Conservation (phyloP, 2,329 filamentous ascomycete genomes). For the Aspergillus fumigatiaffinis region DNA sequence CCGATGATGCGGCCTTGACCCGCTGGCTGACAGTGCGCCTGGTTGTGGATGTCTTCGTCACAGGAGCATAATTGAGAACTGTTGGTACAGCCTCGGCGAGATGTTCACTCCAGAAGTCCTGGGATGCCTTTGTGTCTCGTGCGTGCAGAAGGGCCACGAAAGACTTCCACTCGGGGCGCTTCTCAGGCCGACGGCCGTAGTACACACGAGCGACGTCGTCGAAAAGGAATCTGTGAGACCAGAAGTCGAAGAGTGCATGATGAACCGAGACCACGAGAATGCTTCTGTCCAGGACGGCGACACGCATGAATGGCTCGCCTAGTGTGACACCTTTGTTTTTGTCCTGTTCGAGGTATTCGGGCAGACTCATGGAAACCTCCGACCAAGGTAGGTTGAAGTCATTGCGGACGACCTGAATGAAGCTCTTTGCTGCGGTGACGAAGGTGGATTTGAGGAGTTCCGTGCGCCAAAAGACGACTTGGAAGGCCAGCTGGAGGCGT, state of each 20-base stretch:
- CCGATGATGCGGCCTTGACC: neutral
- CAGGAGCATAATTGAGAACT: constrained; percentile 1
- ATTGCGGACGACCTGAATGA: constrained; percentile 1
- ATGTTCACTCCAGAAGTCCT: constrained; percentile 2
- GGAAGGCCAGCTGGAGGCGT: neutral
- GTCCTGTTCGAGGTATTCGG: neutral
- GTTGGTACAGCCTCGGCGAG: neutral
- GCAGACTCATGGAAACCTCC: neutral
- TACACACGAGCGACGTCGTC: constrained; percentile 5
- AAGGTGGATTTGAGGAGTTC: neutral
- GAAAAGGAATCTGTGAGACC: constrained; percentile 5
- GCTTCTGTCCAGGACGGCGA: neutral
- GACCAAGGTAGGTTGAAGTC: constrained; percentile 2
- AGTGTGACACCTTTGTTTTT: neutral
- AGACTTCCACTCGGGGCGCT: constrained; percentile 1
- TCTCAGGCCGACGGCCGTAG: neutral
- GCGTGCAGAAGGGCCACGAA: neutral
- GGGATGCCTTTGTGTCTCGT: neutral
- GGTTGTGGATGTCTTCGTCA: neutral
- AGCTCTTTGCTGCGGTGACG: neutral
- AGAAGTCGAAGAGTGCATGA: constrained; percentile 6
- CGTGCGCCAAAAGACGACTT: neutral
- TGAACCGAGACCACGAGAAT: constrained; percentile 3
- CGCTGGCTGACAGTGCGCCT: too few relatives aligned
- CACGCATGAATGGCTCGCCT: neutral